A percentile compares a stretch with the other conserved stretches of the same genome.
These are phyloP conservation scores for Botrytis galanthina DNA, from an alignment of 2,329 filamentous ascomycete genomes.

Conservation along the genomic window DNA sequence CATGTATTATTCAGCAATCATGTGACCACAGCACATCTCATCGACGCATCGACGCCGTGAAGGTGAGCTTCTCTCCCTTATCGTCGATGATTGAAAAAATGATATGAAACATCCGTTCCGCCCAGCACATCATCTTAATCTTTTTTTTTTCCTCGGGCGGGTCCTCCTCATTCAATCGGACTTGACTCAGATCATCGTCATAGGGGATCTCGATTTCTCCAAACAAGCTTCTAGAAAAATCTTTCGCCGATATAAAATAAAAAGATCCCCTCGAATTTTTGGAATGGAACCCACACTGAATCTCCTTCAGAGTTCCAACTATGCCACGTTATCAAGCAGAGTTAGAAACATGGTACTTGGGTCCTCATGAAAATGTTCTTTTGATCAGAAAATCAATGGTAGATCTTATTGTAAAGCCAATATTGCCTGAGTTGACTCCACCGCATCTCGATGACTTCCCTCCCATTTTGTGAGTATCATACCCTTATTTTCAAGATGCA, in stretches of 20 bases:
- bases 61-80: not conserved
- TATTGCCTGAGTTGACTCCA: not conserved
- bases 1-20: not conserved
- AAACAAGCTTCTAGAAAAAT: conserved; percentile 5
- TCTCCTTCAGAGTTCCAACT: not conserved
- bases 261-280: not conserved
- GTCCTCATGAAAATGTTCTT: not conserved
- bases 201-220: conserved; percentile 5
- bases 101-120: not conserved
- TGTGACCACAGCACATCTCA: not conserved
- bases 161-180: not conserved
- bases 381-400: not conserved
- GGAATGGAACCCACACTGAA: not conserved
- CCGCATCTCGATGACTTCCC: not conserved
- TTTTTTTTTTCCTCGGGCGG: not conserved
- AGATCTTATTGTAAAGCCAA: not conserved
- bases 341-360: conserved; percentile 7
- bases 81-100: not conserved
- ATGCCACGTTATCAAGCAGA: conserved; percentile 1
- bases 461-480: not conserved
- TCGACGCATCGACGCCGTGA: not conserved
- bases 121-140: not conserved
- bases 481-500: not conserved
- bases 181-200: conserved; percentile 6
- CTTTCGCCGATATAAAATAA: not conserved